Percentiles rank a stretch among this genome's conserved stretches.
Evolutionary conservation across 768 basidiomycete species (phyloP).

Genomic region (Hysterangium stoloniferum): DNA sequence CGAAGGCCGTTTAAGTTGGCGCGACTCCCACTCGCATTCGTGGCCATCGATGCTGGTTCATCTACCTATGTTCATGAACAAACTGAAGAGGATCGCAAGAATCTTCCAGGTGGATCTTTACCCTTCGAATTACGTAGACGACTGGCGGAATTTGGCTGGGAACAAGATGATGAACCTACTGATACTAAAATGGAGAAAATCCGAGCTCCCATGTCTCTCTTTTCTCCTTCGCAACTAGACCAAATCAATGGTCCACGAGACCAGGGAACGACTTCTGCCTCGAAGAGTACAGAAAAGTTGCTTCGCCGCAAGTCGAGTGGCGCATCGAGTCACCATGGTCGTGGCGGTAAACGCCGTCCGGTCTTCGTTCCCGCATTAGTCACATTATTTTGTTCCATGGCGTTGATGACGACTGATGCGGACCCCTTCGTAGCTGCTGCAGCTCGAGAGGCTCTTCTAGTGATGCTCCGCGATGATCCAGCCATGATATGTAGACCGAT

Average conservation of each 20-base stretch:
- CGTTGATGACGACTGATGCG: constrained; percentile 43
- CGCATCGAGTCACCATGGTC: constrained; percentile 21
- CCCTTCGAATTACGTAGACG: constrained; percentile 59
- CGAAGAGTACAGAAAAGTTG: constrained; percentile 20
- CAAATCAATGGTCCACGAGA: constrained; percentile 32
- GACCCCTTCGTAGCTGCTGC: constrained; percentile 47
- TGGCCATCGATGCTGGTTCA: constrained; percentile 69
- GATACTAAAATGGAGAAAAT: constrained; percentile 54
- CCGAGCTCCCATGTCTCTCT: constrained; percentile 56
- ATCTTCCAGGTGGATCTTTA: constrained; percentile 37
- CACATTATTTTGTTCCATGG: constrained; percentile 45
- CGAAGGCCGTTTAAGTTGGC: constrained; percentile 61
- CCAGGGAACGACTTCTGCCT: neutral
- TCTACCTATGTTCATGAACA: constrained; percentile 48
- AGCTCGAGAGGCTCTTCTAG: constrained; percentile 49
- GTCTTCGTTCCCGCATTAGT: constrained; percentile 60
- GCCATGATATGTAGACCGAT: constrained; percentile 54
- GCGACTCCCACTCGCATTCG: constrained; percentile 65
- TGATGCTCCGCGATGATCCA: constrained; percentile 71
- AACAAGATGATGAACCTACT: constrained; percentile 44
- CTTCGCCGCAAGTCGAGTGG: constrained; percentile 52
- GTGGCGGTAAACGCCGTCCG: constrained; percentile 48
- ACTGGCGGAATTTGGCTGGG: constrained; percentile 71
- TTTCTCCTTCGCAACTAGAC: constrained; percentile 52
- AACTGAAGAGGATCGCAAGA: constrained; percentile 39